These are phyloP conservation scores for Drosera spatulata DNA, from an alignment of 179 eudicot species.

Conservation along the genomic window DNA sequence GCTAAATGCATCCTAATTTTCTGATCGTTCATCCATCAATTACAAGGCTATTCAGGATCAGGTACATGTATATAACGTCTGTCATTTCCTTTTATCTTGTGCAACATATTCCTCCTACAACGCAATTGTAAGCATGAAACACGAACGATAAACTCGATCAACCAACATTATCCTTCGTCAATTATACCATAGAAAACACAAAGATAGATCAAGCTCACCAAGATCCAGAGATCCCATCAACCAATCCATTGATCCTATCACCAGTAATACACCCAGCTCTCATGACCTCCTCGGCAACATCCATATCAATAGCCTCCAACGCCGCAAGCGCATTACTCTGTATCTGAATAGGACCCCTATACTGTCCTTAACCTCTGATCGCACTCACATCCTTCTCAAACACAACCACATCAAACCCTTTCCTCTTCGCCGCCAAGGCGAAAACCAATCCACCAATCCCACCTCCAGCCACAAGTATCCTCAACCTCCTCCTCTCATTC, in stretches of 20 bases:
- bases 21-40: no score
- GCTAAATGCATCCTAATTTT: no score
- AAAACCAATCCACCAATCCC: constrained; percentile 92
- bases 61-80: no score
- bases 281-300: constrained; percentile 88
- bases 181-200: background rate
- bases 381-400: constrained; percentile 94
- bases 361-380: constrained; percentile 87
- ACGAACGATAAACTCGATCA: background rate
- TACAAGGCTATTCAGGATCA: no score
- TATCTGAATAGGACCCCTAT: constrained; percentile 90
- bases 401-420: constrained; percentile 82
- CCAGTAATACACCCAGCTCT: constrained; percentile 80
- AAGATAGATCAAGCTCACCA: constrained; percentile 31
- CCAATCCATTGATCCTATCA: constrained; percentile 79
- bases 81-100: no score
- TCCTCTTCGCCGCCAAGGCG: constrained; percentile 80
- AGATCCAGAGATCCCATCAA: constrained; percentile 77
- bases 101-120: no score
- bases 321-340: constrained; percentile 97
- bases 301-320: constrained; percentile 92
- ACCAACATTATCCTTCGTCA: background rate
- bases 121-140: no score
- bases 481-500: constrained; percentile 38
- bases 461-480: constrained; percentile 84